Evolutionary conservation across 148 eudicot genomes (phyloP), one percentile per base, ranked within the genome.

Genomic region (Chenopodium berlandieri): DNA sequence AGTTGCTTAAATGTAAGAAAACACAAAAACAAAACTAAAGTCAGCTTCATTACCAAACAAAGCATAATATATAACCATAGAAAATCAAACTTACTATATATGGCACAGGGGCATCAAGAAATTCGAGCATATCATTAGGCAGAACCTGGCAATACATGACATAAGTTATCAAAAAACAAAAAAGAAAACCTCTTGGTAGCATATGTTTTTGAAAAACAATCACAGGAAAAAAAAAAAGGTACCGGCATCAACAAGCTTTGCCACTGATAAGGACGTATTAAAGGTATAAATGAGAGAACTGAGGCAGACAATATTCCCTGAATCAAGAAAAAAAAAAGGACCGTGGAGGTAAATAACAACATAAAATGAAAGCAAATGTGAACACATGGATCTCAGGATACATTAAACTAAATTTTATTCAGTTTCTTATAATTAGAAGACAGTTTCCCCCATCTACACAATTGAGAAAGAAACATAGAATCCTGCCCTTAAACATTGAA

Each of bases 241-340:
- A 96, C 99, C 79, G 99, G 97, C 98, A 96, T 94, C 77, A 96
- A 88, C 83, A 92, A 84, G 86, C 99, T 96, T 82, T 96, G 99
- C 99, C 99, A 96, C 76, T 87, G 95, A 82, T 94, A 96, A 79
- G 99, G 99, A 73, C 97, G 97, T 82, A 96, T 91, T 78, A 96
- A 86, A 52, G 99, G 95, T 84, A 96, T 86, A 75, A 94, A 77
- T 40, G 99, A 87, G 84, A 96, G 80, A 83, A 96, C 98, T 48
- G 87, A 83, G 80, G 99, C 94, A 82, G 95, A 94, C 73, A 96
- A 87, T 73, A 90, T 76, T 80, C 99, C 99, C 99, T 95, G 90
- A 78, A 80, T 66, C 64, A 47, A 82, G 77, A 62, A 46, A 79
- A 58, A 40, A 80, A 75, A 27, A 74, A 56, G 54, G 54, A 58